Evolutionary conservation across 1,139 yeast species (phyloP).

Genomic region (Maudiozyma humilis): DNA sequence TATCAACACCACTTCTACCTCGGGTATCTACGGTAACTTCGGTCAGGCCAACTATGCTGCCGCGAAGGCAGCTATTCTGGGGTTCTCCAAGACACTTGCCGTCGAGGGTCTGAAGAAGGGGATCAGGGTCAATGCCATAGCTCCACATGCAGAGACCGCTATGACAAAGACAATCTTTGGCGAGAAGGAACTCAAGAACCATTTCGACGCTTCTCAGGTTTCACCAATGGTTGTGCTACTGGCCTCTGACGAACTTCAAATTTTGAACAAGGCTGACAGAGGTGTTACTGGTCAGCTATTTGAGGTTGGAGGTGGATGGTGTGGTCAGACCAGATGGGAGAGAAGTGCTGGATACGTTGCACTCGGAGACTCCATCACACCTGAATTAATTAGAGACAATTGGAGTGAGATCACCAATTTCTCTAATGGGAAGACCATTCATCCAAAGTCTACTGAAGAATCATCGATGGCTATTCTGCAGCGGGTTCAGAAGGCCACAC

Average conservation of each 20-base stretch:
- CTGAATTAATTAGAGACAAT: constrained; percentile 65
- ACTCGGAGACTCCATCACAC: constrained; percentile 43
- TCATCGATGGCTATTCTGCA: constrained; percentile 70
- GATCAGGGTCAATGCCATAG: constrained; percentile 74
- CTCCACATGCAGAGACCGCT: constrained; percentile 97
- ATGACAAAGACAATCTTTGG: constrained; percentile 87
- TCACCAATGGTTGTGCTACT: constrained; percentile 82
- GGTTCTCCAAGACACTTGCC: constrained; percentile 78
- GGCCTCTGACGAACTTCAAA: constrained; percentile 63
- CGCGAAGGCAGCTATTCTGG: constrained; percentile 84
- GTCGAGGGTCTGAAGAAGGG: constrained; percentile 78
- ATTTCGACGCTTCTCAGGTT: constrained; percentile 81
- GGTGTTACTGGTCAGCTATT: constrained; percentile 53
- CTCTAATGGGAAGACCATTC: constrained; percentile 33
- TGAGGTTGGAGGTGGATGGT: constrained; percentile 89
- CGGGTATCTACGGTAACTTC: constrained; percentile 94
- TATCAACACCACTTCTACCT: constrained; percentile 85
- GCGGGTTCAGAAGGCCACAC: constrained; percentile 49
- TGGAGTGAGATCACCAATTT: constrained; percentile 64
- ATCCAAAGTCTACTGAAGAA: constrained; percentile 63
- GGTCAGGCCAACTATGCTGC: constrained; percentile 96
- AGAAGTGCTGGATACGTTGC: constrained; percentile 80
- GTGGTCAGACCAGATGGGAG: constrained; percentile 92
- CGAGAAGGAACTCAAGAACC: constrained; percentile 63
- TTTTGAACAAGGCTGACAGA: constrained; percentile 10